Evolutionary conservation across 2,329 filamentous ascomycete genomes (phyloP), one percentile per base, ranked within the genome.

Genomic region (Cladophialophora psammophila): DNA sequence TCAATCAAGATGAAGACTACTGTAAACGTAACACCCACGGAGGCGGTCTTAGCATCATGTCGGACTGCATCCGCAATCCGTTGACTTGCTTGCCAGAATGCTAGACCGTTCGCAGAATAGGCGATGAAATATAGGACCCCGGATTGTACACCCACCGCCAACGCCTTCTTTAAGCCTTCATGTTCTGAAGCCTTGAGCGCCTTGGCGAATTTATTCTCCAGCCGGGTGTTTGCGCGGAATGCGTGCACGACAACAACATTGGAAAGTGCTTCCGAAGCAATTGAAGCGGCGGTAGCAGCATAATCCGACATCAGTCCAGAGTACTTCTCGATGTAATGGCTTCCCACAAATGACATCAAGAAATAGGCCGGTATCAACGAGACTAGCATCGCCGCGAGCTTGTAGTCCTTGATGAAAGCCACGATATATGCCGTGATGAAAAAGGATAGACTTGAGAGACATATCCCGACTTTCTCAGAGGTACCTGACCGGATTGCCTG

Each of bases 211-310:
- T 75, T 75, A 18, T 64, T 52, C 1, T 72, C 73, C 10, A 78
- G 70, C 9, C 72, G 73, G 1, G 86, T 83, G 71, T 88, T 90
- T 10, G 87, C 86, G 68, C 90, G 36, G 69, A 85, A 85, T 0
- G 81, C 81, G 55, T 79, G 78, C 4, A 86, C 81, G 0, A 82
- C 85, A 1, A 80, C 77, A 66, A 86, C 80, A 1, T 81, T 83
- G 10, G 78, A 79, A 42, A 86, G 78, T 0, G 83, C 80, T 67
- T 86, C 84, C 84, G 70, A 85, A 0, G 87, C 87, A 60, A 89
- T 84, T 0, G 86, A 86, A 4, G 86, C 84, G 1, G 86, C 87
- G 1, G 83, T 82, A 1, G 82, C 85, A 54, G 87, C 82, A 63
- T 82, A 80, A 34, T 84, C 81, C 1, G 80, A 82, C 72, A 86